Evolutionary conservation across 129 eudicot species (phyloP), one percentile per base, ranked within the genome.

Genomic region (Chrysanthemum seticuspe): DNA sequence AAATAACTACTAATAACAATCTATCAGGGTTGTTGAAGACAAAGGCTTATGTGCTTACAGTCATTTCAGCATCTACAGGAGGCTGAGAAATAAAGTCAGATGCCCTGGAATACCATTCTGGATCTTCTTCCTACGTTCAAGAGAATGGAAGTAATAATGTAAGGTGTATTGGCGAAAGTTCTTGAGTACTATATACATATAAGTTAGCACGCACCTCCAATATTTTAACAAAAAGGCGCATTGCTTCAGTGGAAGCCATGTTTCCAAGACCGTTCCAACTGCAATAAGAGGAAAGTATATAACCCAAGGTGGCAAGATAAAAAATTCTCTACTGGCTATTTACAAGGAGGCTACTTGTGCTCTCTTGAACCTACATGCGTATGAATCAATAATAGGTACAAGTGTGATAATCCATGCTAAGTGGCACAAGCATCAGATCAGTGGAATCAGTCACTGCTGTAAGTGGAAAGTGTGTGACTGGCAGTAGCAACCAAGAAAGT

Each of bases 231-330:
- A 95, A 95, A 25, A 95, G 90, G 51, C 99, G 94, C 99, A 95
- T 95, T 48, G 99, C 99, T 83, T 95, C 99, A 44, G 89, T 85
- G 76, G 96, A 79, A 72, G 96, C 94, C 99, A 95, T 90, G 86
- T 72, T 88, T 76, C 93, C 99, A 66, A 95, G 91, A 60, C 89
- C 97, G 74, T 85, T 84, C 99, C 99, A 95, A 81, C 99, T 95
- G 85, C 87, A 80, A 68, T 21, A 67, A 48, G 66, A 66, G 52
- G 65, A 58, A 56, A 65, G 62, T 13, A 77, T 48, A 51, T 2
- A 40, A 34, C 27, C 29, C 29, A 65, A 45, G 27, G 55, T 40
- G 68, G 40, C 68, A 48, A 63, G 40, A 47, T 31, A 64, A 36
- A 64, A 7, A 6, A 40, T 49, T 64, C 14, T 34, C 21, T 10